Base-by-base conservation (phyloP, 2,329 filamentous ascomycete species). In the Sclerotinia sclerotiorum region DNA sequence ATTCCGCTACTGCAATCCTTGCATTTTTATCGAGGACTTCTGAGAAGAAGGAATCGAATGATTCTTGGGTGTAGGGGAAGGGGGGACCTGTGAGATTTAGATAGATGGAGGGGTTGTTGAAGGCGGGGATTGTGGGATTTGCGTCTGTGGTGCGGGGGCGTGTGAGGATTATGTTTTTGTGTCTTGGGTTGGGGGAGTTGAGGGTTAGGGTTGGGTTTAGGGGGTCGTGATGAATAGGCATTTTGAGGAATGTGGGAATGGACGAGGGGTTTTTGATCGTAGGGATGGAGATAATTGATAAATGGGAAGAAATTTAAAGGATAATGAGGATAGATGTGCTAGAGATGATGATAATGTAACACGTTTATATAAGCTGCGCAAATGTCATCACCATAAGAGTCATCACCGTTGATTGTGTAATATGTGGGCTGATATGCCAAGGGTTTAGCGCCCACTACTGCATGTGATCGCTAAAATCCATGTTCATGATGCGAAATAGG, bases 81-180 rank as follows among this genome's bases (percentile, higher is more conserved):
- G 65, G 55, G 5, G 65, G 65, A 2, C 65, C 65, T 1, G 52
- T 67, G 2, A 67, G 35, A 17, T 35, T 27, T 0, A 49, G 48
- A n/a, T 61, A 67, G 48, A 67, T 11, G n/a, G 55, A 21, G 5
- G 65, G 55, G 4, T 67, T n/a, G 7, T 58, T 44, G 10, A 67
- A 27, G 5, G 54, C 44, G 1, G 17, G n/a, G 46, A 67, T 67
- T 10, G 55, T 46, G 2, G 3, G 1, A n/a, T 24, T 17, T 15
- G 42, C 51, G 11, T 67, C 65, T 15, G 55, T 29, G 7, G n/a
- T 35, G 6, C 65, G 65, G 0, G 65, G 65, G 3, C n/a, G 51
- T 0, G 64, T 66, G 29, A 66, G 64, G 11, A 66, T 66, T n/a
- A 66, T 57, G 0, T 66, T 66, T 57, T 66, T 15, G 52, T 46